Evolutionary conservation across 805 yeast genomes (phyloP), one percentile per base, ranked within the genome.

Genomic region (Candida andamanensis): DNA sequence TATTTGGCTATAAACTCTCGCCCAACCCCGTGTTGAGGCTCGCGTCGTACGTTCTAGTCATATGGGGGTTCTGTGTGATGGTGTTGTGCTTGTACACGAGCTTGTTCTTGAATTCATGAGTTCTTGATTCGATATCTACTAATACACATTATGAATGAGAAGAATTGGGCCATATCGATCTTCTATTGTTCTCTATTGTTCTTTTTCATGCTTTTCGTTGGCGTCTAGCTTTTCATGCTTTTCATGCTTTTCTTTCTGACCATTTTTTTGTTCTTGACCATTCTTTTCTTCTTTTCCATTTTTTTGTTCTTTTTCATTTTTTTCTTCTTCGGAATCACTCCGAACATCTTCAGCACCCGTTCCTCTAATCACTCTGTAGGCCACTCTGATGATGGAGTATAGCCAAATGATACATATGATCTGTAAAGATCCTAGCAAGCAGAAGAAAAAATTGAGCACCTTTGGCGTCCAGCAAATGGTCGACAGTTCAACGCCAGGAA

Each of bases 291-390:
- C 43, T 9, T 37, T 41, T 3, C 26, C 40, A 49, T 39, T 37
- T 6, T 36, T 35, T n/a, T 30, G 42, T 5, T 42, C 47, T n/a
- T 35, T 45, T 29, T 60, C 66, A 4, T 39, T 48, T 21, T 57
- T 65, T 8, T 64, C 67, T 31, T 78, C 85, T 34, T 84, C 94
- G 35, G 71, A 80, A 46, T 85, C 95, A 51, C 90, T 80, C 58
- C 96, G 75, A 19, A 81, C 80, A 54, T 87, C 96, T 45, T 85
- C 95, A 2, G 95, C 95, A 21, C 77, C 76, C 15, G 58, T 66
- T 4, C 95, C 96, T 6, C 70, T 63, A 16, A 85, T 40, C 15
- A 86, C 90, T 51, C 72, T 78, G 34, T 68, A 53, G 8, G 84
- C 85, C 16, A 86, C 94, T 44, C 73, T 77, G 9, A 72, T 40